Base-by-base conservation (phyloP, 148 eudicot species). In the Spergularia bocconei region DNA sequence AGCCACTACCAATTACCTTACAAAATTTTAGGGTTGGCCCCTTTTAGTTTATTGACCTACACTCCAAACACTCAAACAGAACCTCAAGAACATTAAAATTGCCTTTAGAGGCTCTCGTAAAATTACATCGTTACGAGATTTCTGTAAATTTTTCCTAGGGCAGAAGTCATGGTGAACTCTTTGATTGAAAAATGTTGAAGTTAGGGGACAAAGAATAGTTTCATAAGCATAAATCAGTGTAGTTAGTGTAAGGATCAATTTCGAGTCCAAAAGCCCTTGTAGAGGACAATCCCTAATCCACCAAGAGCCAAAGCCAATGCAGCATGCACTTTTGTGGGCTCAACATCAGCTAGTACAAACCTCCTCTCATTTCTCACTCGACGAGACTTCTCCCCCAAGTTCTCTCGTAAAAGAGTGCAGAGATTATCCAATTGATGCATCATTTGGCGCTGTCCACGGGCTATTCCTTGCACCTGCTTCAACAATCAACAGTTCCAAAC, bases 391-490 rank as follows among this genome's bases (percentile, higher is more conserved):
- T 85, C 91, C 44, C 82, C 89, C 74, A 81, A 67, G 44, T 73
- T 84, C 53, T 86, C 96, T 6, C 82, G 71, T n/a, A 95, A 86
- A 79, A 86, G 86, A 60, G 76, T 88, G 77, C 82, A 85, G 4
- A 95, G 88, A 73, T 84, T 90, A 44, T 90, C 98, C 39, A 95
- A 73, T 71, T 92, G 96, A 76, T 92, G 93, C 86, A 87, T 81
- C 53, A 92, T 80, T 83, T 92, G 96, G 50, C 93, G 92, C 73
- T 95, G 97, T 36, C 89, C 89, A 53, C 97, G 83, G n/a, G 89
- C 81, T 76, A 90, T 77, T 78, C 78, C 87, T 56, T 84, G 82
- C 57, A 90, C 69, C 98, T 95, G 86, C 4, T 33, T 9, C 7
- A 51, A 52, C 17, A 25, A 33, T 9, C 7, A 51, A 52, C 17